phyloP scores from a whole-genome alignment of 345 rosid genomes.

The Gossypium longicalyx region DNA sequence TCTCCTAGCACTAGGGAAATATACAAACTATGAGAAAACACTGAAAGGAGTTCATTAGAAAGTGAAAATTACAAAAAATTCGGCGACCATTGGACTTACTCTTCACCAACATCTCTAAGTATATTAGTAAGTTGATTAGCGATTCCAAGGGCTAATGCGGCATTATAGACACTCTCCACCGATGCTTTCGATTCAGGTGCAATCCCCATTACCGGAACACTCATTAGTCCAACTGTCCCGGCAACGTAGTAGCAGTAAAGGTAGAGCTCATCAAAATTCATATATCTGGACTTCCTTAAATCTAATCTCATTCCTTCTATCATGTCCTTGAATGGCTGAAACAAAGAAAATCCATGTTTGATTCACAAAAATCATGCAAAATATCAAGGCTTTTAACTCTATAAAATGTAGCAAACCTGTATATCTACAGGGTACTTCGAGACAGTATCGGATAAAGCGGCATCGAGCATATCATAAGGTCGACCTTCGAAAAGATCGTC shows the following conservation, averaged over 20 bases:
- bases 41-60: neutral
- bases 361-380: neutral
- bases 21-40: neutral
- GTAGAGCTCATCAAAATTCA: constrained; percentile 49
- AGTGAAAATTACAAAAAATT: neutral
- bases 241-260: constrained; percentile 57
- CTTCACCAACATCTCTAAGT: constrained; percentile 58
- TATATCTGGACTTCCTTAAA: constrained; percentile 40
- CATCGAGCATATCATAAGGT: constrained; percentile 46
- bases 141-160: constrained; percentile 49
- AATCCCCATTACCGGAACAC: constrained; percentile 56
- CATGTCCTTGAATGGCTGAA: constrained; percentile 56
- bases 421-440: constrained; percentile 44
- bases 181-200: constrained; percentile 45
- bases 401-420: constrained; percentile 29
- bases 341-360: neutral
- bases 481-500: constrained; percentile 41
- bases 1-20: constrained; percentile 36
- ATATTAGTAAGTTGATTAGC: constrained; percentile 58
- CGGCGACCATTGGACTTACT: constrained; percentile 30
- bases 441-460: constrained; percentile 44
- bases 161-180: constrained; percentile 44
- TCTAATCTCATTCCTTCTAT: constrained; percentile 51
- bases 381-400: neutral
- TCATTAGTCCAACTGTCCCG: constrained; percentile 55